Conservation (phyloP, 2,329 filamentous ascomycete genomes). For the Exophiala lecanii-corni region DNA sequence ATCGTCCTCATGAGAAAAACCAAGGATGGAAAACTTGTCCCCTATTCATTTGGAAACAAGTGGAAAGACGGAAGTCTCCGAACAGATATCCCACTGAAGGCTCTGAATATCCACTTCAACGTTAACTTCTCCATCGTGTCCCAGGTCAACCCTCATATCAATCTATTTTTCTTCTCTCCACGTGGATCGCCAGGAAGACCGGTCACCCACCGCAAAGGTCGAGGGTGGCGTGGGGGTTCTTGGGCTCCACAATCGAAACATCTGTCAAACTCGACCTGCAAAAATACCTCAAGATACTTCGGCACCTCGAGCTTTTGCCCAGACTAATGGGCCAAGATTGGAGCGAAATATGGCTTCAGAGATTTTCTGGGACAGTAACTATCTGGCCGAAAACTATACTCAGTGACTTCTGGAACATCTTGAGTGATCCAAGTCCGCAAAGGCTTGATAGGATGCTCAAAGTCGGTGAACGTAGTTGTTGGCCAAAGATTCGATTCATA, state of each 20-base stretch:
- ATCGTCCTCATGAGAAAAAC: conserved; percentile 90
- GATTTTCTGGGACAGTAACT: conserved; percentile 90
- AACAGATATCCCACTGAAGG: conserved; percentile 92
- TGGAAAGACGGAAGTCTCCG: conserved; percentile 96
- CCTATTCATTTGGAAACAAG: conserved; percentile 96
- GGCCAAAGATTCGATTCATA: conserved; percentile 88
- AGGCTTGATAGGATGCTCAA: conserved; percentile 84
- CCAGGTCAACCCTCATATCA: conserved; percentile 93
- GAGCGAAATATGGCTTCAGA: conserved; percentile 93
- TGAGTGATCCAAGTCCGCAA: conserved; percentile 72
- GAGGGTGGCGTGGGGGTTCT: conserved; percentile 95
- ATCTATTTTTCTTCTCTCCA: conserved; percentile 97
- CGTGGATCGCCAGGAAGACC: conserved; percentile 86
- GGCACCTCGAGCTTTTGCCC: conserved; percentile 86
- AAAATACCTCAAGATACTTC: conserved; percentile 94
- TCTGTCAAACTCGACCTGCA: conserved; percentile 94
- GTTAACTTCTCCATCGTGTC: conserved; percentile 93
- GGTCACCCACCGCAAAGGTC: conserved; percentile 86
- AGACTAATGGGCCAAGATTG: conserved; percentile 91
- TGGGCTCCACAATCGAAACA: conserved; percentile 87
- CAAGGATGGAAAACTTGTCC: conserved; percentile 68
- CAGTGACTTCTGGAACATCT: conserved; percentile 79
- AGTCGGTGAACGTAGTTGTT: conserved; percentile 81
- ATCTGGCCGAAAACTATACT: conserved; percentile 83
- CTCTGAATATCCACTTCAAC: conserved; percentile 94